Base-by-base conservation (phyloP, 495 filamentous ascomycete species). In the Symbiotaphrina buchneri region DNA sequence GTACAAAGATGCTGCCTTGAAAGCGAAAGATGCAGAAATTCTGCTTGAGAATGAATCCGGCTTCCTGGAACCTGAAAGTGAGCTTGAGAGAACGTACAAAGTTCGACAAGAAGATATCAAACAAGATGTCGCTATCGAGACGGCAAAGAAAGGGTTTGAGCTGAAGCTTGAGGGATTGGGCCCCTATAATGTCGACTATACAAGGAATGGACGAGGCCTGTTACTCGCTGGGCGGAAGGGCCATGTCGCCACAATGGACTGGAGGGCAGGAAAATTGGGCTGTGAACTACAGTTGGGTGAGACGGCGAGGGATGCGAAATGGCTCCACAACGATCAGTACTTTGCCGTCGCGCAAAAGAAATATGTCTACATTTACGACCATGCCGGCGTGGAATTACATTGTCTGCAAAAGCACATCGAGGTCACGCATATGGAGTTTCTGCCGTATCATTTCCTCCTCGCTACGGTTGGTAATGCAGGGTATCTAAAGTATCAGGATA, bases 271-370 rank as follows among this genome's bases (percentile, higher is more conserved):
- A 8, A 91, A 79, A 43, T 49, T 95, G 23, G 79, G 76, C 3
- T 92, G 78, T 43, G 87, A 97, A 49, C 44, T 95, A 34, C 81
- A 97, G 40, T 59, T 95, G 32, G 64, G 65, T 18, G 87, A 95
- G 55, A 94, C 82, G 0, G 66, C 95, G 4, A 55, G 84, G 21
- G 83, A 92, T 58, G 79, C 72, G 11, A 71, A 68, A 41, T 97
- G 84, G 79, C 59, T 97, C 33, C 85, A 97, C 49, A 94, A 92
- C 42, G 81, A 91, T 47, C 83, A 93, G 41, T 82, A 64, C 51
- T 92, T 95, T 52, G 87, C 90, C 3, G 82, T 92, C n/a, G 80
- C 87, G 18, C 87, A 97, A 52, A 95, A 95, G 64, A 91, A 90
- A 52, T 74, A 85, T 38, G 76, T 83, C 37, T 83, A 81, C 55